These are phyloP conservation scores for Diaporthe capsici DNA, from an alignment of 2,329 filamentous ascomycete species.

Conservation along the genomic window DNA sequence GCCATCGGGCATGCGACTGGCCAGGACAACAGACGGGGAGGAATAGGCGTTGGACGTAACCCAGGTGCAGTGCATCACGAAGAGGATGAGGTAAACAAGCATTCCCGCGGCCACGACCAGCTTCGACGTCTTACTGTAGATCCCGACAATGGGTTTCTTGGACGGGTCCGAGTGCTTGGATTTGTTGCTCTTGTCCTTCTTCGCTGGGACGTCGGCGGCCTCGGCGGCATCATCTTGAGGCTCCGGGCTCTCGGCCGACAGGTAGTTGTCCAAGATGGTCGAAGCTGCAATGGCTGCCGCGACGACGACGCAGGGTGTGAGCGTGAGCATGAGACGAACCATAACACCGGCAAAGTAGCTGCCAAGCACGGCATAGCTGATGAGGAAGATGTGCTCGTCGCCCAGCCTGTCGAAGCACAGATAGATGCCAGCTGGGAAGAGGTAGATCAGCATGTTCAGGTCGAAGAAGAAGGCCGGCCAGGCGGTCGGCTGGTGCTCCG, in stretches of 20 bases:
- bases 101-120: constrained; percentile 79
- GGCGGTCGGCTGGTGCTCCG: constrained; percentile 97
- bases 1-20: constrained; percentile 91
- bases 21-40: constrained; percentile 95
- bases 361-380: constrained; percentile 96
- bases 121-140: constrained; percentile 88
- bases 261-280: constrained; percentile 88
- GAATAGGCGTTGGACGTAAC: constrained; percentile 99
- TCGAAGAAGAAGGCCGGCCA: constrained; percentile 99
- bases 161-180: constrained; percentile 76
- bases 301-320: constrained; percentile 96
- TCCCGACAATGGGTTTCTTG: constrained; percentile 81
- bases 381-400: constrained; percentile 97
- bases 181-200: constrained; percentile 64
- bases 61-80: constrained; percentile 99
- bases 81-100: constrained; percentile 87
- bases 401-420: constrained; percentile 95
- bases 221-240: constrained; percentile 61
- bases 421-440: constrained; percentile 98
- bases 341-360: constrained; percentile 99
- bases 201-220: constrained; percentile 65
- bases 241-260: constrained; percentile 75
- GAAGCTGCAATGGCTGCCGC: constrained; percentile 91
- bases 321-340: constrained; percentile 97
- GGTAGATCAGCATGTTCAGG: constrained; percentile 97